Percentiles rank a stretch among this genome's conserved stretches.
phyloP scores from a whole-genome alignment of 768 basidiomycete genomes.

The Guyanaporus albipodus region DNA sequence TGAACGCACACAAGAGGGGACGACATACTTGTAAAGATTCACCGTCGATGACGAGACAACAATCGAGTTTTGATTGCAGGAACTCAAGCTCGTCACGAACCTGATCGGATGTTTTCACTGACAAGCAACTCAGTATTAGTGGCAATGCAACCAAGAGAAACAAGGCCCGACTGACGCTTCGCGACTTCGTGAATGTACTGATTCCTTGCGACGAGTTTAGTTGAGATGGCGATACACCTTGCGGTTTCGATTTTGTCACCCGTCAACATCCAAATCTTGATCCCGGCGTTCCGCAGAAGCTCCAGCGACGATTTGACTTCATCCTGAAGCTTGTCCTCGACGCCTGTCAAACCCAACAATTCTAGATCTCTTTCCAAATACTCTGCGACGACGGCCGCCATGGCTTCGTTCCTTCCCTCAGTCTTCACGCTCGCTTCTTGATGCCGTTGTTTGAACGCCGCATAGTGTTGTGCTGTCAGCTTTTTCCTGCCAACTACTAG shows the following conservation, averaged over 20 bases:
- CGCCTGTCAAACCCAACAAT: slow-evolving; percentile 91
- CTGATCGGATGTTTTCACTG: slow-evolving; percentile 83
- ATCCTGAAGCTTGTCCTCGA: slow-evolving; percentile 98
- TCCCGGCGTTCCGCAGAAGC: slow-evolving; percentile 87
- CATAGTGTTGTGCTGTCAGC: slow-evolving; percentile 64
- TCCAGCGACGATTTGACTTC: slow-evolving; percentile 94
- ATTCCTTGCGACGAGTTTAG: slow-evolving; percentile 90
- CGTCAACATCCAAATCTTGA: slow-evolving; percentile 99
- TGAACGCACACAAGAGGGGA: neutral
- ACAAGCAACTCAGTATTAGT: slow-evolving; percentile 5
- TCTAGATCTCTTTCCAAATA: slow-evolving; percentile 88
- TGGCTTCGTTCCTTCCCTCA: slow-evolving; percentile 79
- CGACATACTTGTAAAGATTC: slow-evolving; percentile 81
- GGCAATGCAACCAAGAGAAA: neutral
- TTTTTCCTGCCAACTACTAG: slow-evolving; percentile 87
- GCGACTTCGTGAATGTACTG: slow-evolving; percentile 98
- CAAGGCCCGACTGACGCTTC: slow-evolving; percentile 53
- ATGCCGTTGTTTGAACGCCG: slow-evolving; percentile 66
- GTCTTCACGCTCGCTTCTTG: slow-evolving; percentile 76
- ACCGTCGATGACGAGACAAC: slow-evolving; percentile 97
- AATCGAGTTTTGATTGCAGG: slow-evolving; percentile 90
- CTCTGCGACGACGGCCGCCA: slow-evolving; percentile 67
- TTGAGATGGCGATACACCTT: slow-evolving; percentile 95
- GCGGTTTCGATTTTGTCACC: slow-evolving; percentile 99
- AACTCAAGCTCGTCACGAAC: slow-evolving; percentile 89